phyloP scores from a whole-genome alignment of 495 filamentous ascomycete species.

The Neurospora sp. region DNA sequence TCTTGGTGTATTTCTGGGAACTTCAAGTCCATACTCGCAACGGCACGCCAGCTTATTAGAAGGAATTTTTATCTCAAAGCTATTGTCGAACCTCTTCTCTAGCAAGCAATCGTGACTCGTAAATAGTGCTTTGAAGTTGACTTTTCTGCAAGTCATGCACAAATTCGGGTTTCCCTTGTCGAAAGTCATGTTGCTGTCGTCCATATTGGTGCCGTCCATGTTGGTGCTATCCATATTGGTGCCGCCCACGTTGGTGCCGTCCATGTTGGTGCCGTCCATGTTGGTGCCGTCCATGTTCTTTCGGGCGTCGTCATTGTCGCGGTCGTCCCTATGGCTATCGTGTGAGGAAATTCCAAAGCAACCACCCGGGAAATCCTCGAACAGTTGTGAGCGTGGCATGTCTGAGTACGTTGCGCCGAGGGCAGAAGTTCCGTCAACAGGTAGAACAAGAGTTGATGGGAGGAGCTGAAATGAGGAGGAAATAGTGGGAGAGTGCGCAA shows the following conservation, averaged over 20 bases:
- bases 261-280: no score
- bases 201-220: no score
- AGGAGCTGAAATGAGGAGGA: background rate
- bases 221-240: no score
- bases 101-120: no score
- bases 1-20: background rate
- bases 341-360: background rate
- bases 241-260: no score
- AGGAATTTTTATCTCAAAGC: no score
- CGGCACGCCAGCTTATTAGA: background rate
- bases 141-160: background rate
- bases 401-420: background rate
- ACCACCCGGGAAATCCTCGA: background rate
- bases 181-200: background rate
- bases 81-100: background rate
- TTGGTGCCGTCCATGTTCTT: background rate
- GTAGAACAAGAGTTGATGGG: no score
- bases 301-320: background rate
- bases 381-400: background rate
- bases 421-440: background rate
- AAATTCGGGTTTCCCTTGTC: background rate
- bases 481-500: fast-evolving
- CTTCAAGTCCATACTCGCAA: background rate
- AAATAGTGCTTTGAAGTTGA: background rate
- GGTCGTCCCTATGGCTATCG: background rate